Evolutionary conservation across 495 filamentous ascomycete genomes (phyloP).

Genomic region (Hyaloscypha hepaticicola): DNA sequence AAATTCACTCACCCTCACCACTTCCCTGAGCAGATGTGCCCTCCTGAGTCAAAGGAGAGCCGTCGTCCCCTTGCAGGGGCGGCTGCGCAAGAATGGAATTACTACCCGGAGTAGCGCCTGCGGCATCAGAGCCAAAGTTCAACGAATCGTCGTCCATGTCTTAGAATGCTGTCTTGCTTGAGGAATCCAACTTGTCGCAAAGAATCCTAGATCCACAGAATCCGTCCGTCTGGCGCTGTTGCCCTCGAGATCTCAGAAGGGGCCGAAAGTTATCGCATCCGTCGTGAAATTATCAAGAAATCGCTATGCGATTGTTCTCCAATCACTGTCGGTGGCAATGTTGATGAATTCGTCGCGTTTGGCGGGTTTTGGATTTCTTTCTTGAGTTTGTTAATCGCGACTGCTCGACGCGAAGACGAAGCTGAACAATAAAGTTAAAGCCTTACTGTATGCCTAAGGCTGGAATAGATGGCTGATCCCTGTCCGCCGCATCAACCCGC

Average conservation of each 20-base stretch:
- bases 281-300: background rate
- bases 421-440: background rate
- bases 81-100: conserved; percentile 54
- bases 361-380: conserved; percentile 14
- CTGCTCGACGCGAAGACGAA: background rate
- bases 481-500: background rate
- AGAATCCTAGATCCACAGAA: conserved; percentile 3
- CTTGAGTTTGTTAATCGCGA: conserved; percentile 13
- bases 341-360: conserved; percentile 23
- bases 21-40: conserved; percentile 9
- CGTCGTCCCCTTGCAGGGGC: conserved; percentile 43
- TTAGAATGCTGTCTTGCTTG: conserved; percentile 1
- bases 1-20: conserved; percentile 25
- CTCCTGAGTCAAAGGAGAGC: conserved; percentile 38
- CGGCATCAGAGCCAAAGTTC: conserved; percentile 53
- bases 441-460: conserved; percentile 6
- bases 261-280: conserved; percentile 1
- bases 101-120: conserved; percentile 48
- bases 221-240: conserved; percentile 13
- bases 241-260: conserved; percentile 9
- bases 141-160: conserved; percentile 55
- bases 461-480: background rate
- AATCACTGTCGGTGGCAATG: background rate
- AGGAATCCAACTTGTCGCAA: conserved; percentile 29
- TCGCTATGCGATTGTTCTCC: background rate